Percentiles rank a stretch among this genome's conserved stretches.
Conservation (phyloP, 305 asterid genomes). For the Solanum chacoense region DNA sequence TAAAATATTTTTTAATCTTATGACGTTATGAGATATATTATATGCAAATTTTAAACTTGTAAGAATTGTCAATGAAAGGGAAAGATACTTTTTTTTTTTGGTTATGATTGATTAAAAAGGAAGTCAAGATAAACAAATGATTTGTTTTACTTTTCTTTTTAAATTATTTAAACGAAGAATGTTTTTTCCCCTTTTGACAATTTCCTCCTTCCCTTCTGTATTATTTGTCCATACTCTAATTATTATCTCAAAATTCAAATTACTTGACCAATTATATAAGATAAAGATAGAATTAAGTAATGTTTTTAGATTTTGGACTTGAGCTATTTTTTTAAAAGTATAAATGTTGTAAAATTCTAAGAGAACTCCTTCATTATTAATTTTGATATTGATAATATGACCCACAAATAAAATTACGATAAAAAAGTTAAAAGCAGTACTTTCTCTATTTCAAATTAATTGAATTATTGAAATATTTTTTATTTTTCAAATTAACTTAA, state of each 20-base stretch:
- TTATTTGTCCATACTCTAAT: background rate
- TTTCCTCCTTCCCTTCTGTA: background rate
- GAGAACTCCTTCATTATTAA: background rate
- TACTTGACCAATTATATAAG: background rate
- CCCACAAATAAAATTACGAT: background rate
- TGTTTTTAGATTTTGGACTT: background rate
- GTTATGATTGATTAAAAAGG: no score
- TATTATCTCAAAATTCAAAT: background rate
- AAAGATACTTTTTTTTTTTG: background rate
- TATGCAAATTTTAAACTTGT: background rate
- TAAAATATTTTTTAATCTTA: no score
- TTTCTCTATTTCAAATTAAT: no score
- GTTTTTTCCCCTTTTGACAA: background rate
- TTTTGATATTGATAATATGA: background rate
- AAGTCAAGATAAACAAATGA: background rate
- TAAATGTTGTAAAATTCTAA: background rate
- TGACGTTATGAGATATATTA: rapidly evolving
- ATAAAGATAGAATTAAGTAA: background rate
- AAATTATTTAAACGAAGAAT: no score
- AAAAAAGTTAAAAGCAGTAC: background rate
- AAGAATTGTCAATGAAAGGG: background rate
- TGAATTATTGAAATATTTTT: no score
- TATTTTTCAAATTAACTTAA: no score
- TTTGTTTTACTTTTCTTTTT: background rate
- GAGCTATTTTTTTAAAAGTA: rapidly evolving